phyloP scores from a whole-genome alignment of 768 basidiomycete genomes.

The Mycena galopus region DNA sequence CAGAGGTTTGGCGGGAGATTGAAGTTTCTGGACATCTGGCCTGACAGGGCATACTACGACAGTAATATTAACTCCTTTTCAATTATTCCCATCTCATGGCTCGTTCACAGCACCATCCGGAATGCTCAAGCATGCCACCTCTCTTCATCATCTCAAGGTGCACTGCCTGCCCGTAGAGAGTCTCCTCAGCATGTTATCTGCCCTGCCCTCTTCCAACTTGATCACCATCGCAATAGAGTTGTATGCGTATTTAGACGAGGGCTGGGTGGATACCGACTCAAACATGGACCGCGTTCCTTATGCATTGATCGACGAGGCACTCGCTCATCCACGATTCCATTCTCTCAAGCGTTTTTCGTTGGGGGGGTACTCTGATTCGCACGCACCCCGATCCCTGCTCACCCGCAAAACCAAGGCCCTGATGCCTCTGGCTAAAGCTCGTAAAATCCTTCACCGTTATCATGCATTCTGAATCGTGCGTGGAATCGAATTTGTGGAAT shows the following conservation, averaged over 20 bases:
- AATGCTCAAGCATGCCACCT: background rate
- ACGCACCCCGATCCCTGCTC: background rate
- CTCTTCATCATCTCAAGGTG: background rate
- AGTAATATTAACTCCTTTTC: background rate
- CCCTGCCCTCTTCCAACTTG: background rate
- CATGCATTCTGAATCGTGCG: slow-evolving; percentile 4
- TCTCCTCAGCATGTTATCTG: background rate
- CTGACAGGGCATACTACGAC: background rate
- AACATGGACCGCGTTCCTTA: no score
- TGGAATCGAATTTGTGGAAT: background rate
- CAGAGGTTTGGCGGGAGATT: background rate
- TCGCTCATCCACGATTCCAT: background rate
- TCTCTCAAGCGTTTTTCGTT: background rate
- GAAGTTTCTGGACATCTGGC: background rate
- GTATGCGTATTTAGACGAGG: no score
- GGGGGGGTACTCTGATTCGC: background rate
- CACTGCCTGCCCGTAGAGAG: background rate
- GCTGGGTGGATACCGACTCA: no score
- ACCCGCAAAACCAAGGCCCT: slow-evolving; percentile 19
- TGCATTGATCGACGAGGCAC: background rate
- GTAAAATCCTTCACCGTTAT: slow-evolving; percentile 15
- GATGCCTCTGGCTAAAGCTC: slow-evolving; percentile 22
- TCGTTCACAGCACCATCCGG: background rate
- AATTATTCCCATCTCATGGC: background rate
- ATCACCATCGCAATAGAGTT: no score